Percentiles rank a stretch among this genome's conserved stretches.
phyloP scores from a whole-genome alignment of 1,139 yeast genomes.

The Trichomonascaceae sp. region DNA sequence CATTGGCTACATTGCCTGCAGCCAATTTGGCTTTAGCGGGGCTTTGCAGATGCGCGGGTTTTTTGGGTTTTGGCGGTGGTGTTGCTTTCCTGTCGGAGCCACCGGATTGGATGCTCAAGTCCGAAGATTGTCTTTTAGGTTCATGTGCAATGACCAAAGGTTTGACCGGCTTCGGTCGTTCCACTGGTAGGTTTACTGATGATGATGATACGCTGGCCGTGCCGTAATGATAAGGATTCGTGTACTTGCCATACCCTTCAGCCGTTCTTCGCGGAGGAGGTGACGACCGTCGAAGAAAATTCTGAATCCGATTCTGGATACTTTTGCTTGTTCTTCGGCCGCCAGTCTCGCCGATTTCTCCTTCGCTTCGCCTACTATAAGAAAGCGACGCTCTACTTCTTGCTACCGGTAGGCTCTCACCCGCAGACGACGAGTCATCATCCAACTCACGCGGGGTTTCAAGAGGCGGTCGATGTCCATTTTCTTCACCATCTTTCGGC shows the following conservation, averaged over 20 bases:
- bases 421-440: not conserved
- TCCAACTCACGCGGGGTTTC: not conserved
- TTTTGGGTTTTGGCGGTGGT: slow-evolving; percentile 43
- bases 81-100: slow-evolving; percentile 4
- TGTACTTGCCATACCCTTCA: slow-evolving; percentile 67
- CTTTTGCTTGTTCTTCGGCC: slow-evolving; percentile 9
- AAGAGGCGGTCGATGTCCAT: not conserved
- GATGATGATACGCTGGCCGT: not conserved
- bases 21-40: slow-evolving; percentile 15
- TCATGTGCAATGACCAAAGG: not conserved
- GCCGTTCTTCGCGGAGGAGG: slow-evolving; percentile 56
- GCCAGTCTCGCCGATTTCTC: slow-evolving; percentile 7
- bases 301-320: slow-evolving; percentile 62
- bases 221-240: slow-evolving; percentile 34
- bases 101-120: not conserved
- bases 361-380: slow-evolving; percentile 2
- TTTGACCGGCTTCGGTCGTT: not conserved
- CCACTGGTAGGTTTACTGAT: not conserved
- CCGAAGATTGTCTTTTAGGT: not conserved
- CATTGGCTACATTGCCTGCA: slow-evolving; percentile 13
- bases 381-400: slow-evolving; percentile 1
- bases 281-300: slow-evolving; percentile 45
- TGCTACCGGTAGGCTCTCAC: not conserved
- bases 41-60: slow-evolving; percentile 49
- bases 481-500: slow-evolving; percentile 7